These are phyloP conservation scores for Lactifluus hygrophoroides DNA, from an alignment of 768 basidiomycete species.

Conservation along the genomic window DNA sequence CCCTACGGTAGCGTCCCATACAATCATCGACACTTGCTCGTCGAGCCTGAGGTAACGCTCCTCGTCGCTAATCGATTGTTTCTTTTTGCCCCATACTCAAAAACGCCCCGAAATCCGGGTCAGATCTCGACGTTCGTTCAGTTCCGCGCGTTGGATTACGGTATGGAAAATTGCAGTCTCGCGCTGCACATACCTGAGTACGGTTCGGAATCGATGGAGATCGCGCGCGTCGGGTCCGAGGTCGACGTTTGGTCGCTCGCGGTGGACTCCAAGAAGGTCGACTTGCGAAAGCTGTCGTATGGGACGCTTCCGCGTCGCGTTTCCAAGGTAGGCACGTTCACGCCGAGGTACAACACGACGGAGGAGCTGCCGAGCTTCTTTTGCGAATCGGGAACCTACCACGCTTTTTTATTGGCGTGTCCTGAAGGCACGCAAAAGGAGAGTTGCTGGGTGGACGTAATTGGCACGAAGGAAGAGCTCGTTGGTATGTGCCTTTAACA, in stretches of 20 bases:
- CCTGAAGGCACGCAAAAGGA: background rate
- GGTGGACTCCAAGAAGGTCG: background rate
- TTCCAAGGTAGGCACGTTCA: background rate
- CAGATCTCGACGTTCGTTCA: conserved; percentile 8
- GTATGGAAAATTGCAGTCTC: conserved; percentile 2
- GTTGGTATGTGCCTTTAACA: background rate
- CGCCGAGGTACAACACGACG: background rate
- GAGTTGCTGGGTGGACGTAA: conserved; percentile 4
- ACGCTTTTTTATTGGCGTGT: background rate
- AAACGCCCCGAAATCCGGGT: no score
- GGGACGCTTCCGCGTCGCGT: background rate
- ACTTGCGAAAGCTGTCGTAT: background rate
- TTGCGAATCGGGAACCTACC: background rate
- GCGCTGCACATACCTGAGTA: background rate
- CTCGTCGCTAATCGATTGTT: no score
- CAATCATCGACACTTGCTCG: conserved; percentile 3
- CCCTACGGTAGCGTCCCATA: conserved; percentile 2
- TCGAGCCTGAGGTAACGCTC: background rate
- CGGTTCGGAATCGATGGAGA: background rate
- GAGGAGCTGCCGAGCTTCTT: background rate
- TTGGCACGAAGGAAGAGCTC: background rate
- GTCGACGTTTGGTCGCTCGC: background rate
- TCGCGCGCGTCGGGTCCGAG: background rate
- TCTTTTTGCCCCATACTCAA: no score
- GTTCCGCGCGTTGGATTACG: conserved; percentile 2